phyloP scores from a whole-genome alignment of 73 alveolate genomes.

The Uronychia setigera region DNA sequence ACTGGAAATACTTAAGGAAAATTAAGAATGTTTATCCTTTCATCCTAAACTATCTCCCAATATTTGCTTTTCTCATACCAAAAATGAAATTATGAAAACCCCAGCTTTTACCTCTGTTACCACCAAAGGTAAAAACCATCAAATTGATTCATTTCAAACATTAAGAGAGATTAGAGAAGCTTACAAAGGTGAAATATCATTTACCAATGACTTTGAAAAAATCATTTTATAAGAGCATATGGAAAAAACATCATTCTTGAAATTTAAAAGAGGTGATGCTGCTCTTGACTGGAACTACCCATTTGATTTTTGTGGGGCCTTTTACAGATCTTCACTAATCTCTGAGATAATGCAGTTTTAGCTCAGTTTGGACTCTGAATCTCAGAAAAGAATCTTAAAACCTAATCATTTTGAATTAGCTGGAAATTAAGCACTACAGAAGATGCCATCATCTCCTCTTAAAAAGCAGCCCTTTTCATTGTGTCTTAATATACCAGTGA shows the following conservation, averaged over 20 bases:
- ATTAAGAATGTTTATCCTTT: slow-evolving; percentile 21
- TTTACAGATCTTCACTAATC: slow-evolving; percentile 35
- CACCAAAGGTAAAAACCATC: too few relatives aligned
- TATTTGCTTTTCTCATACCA: slow-evolving; percentile 60
- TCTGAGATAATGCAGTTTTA: slow-evolving; percentile 12
- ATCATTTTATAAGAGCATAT: neutral
- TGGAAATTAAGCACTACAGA: slow-evolving; percentile 57
- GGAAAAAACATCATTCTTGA: slow-evolving; percentile 1
- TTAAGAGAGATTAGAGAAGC: too few relatives aligned
- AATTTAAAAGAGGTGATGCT: slow-evolving; percentile 47
- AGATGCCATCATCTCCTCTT: slow-evolving; percentile 15
- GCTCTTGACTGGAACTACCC: slow-evolving; percentile 81
- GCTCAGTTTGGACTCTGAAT: slow-evolving; percentile 2
- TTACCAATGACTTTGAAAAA: too few relatives aligned
- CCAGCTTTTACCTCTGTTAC: slow-evolving; percentile 34
- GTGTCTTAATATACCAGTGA: slow-evolving; percentile 54
- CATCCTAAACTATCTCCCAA: slow-evolving; percentile 72
- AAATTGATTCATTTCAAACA: too few relatives aligned
- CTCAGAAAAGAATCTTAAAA: slow-evolving; percentile 20
- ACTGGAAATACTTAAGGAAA: slow-evolving; percentile 1
- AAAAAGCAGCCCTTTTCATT: slow-evolving; percentile 22
- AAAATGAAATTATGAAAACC: slow-evolving; percentile 50
- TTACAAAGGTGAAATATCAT: too few relatives aligned
- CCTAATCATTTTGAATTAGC: slow-evolving; percentile 68
- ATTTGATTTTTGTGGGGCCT: slow-evolving; percentile 69